Conservation (phyloP, 148 eudicot genomes). For the Arctostaphylos glauca region DNA sequence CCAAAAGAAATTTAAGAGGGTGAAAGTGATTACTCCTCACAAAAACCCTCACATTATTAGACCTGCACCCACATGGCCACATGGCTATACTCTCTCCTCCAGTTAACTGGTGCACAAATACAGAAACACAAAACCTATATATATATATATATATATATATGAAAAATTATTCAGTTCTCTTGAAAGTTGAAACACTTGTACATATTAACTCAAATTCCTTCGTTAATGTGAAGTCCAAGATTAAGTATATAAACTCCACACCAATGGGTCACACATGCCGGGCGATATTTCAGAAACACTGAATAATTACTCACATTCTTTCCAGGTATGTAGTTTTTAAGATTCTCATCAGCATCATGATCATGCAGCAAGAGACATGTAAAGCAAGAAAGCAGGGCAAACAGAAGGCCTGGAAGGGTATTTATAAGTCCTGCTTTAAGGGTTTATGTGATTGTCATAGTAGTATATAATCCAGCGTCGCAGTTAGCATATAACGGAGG, state of each 20-base stretch:
- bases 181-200: no score
- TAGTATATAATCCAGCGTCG: not conserved
- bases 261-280: no score
- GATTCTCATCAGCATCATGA: not conserved
- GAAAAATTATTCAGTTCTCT: no score
- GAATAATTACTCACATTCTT: no score
- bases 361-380: not conserved
- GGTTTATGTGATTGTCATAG: slow-evolving; percentile 6
- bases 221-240: no score
- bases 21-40: not conserved
- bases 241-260: no score
- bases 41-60: not conserved
- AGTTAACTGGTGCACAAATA: not conserved
- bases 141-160: not conserved
- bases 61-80: not conserved
- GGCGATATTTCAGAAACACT: no score
- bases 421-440: not conserved
- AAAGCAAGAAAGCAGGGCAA: slow-evolving; percentile 15
- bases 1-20: not conserved
- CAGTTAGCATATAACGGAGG: slow-evolving; percentile 43
- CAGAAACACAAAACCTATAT: not conserved
- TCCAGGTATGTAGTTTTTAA: no score
- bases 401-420: not conserved
- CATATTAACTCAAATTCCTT: no score
- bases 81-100: not conserved